Percentiles rank a stretch among this genome's conserved stretches.
phyloP scores from a whole-genome alignment of 805 yeast genomes.

The Ogataea haglerorum region DNA sequence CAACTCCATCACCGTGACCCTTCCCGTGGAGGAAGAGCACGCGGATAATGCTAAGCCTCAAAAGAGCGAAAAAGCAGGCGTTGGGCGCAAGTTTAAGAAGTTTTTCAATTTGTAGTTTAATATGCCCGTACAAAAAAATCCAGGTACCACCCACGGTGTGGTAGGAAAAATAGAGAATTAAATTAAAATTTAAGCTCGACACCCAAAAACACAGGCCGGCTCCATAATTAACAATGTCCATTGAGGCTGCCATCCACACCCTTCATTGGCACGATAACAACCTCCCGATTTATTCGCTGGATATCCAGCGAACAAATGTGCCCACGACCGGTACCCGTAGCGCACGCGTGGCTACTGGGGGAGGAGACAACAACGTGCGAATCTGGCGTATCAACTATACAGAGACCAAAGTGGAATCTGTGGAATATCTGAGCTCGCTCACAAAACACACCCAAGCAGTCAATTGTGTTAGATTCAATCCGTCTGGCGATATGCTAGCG shows the following conservation, averaged over 20 bases:
- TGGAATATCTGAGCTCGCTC: constrained; percentile 77
- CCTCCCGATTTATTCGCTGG: constrained; percentile 67
- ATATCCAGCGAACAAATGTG: constrained; percentile 48
- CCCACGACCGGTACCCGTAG: constrained; percentile 16
- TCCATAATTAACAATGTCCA: constrained; percentile 2
- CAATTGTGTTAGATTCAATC: constrained; percentile 80
- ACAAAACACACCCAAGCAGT: constrained; percentile 93
- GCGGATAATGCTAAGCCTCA: constrained; percentile 4
- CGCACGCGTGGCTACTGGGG: constrained; percentile 76
- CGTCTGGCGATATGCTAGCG: constrained; percentile 68
- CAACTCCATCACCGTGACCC: constrained; percentile 4
- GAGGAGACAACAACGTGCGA: constrained; percentile 91
- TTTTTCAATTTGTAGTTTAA: constrained; percentile 26
- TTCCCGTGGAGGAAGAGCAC: constrained; percentile 3
- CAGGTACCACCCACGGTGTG: background rate
- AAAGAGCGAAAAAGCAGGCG: constrained; percentile 9
- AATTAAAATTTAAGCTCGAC: background rate
- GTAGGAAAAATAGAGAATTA: background rate
- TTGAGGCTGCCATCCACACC: constrained; percentile 46
- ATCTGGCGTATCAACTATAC: constrained; percentile 32
- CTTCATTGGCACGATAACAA: constrained; percentile 75
- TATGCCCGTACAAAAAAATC: too few relatives aligned
- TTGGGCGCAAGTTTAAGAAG: constrained; percentile 26
- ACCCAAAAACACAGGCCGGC: too few relatives aligned
- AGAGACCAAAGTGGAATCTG: constrained; percentile 34